Evolutionary conservation across 805 yeast genomes (phyloP), one percentile per base, ranked within the genome.

Genomic region (Myxozyma lipomycoides): DNA sequence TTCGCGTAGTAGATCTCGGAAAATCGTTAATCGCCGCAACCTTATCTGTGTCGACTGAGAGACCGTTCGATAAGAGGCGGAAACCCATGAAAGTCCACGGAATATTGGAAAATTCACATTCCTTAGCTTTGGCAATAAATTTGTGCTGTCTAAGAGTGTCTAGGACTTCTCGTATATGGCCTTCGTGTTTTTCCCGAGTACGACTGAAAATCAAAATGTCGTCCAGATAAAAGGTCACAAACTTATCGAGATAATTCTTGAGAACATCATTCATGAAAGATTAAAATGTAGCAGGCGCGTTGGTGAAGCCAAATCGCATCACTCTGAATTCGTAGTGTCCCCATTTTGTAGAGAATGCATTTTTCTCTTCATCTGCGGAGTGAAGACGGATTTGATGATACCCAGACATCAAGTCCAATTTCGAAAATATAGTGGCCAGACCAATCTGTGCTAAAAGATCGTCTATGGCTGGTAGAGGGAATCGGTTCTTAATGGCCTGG

Each of bases 251-350:
- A 19, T 22, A 45, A 4, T 48, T 44, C 7, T 43, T 40, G 12
- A 54, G 25, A 5, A 54, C 35, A 15, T 40, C 30, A 28, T 54
- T 49, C 35, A 53, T 49, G 10, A 41, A 40, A 2, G 43, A 18
- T 26, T 63, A 66, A 39, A 66, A 64, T 2, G 60, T 47, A 1
- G 63, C 61, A 0, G 68, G 67, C 1, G 65, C 67, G 43, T 60
- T 62, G 15, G 52, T 28, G 37, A 61, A 43, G 1, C 67, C 68
- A 45, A 64, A 63, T 0, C 64, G 67, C 64, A 64, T 61, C 4
- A 61, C 66, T 1, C 26, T 43, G 51, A 55, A 65, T 38, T 64
- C 59, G 43, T 45, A 62, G 5, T 50, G 48, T 6, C 66, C 69
- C 6, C 18, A 5, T 2, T 26, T 50, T 0, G 64, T 55, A 4